Percentiles rank a stretch among this genome's conserved stretches.
Conservation (phyloP, 2,329 filamentous ascomycete genomes). For the Cucurbitaria berberidis region DNA sequence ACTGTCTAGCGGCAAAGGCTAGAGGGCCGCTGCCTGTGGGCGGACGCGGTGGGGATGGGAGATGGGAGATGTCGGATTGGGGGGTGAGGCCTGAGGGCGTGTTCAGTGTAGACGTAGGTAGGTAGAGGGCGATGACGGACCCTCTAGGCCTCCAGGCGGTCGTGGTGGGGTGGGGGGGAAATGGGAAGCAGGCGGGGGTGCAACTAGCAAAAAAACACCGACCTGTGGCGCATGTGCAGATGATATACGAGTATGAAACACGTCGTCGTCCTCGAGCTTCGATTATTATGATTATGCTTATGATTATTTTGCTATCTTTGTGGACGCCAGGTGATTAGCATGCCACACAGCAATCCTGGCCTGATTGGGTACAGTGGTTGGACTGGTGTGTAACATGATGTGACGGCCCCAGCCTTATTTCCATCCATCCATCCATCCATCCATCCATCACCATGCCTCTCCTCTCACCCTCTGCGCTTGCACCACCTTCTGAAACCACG, state of each 20-base stretch:
- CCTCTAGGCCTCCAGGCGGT: no score
- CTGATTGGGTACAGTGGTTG: slow-evolving; percentile 24
- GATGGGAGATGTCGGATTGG: background rate
- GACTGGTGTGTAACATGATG: slow-evolving; percentile 28
- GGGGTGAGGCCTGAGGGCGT: slow-evolving; percentile 9
- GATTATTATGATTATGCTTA: no score
- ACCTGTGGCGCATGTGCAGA: slow-evolving; percentile 7
- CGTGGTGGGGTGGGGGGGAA: slow-evolving; percentile 17
- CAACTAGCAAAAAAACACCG: slow-evolving; percentile 6
- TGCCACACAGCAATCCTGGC: slow-evolving; percentile 11
- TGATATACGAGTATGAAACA: no score
- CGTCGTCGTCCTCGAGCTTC: no score
- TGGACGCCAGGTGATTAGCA: slow-evolving; percentile 18
- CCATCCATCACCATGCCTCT: no score
- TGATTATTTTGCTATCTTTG: slow-evolving; percentile 16
- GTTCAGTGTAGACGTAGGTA: background rate
- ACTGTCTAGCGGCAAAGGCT: slow-evolving; percentile 20
- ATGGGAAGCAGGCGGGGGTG: slow-evolving; percentile 13
- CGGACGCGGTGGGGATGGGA: background rate
- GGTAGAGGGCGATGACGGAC: slow-evolving; percentile 17
- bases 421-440: no score
- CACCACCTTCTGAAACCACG: slow-evolving; percentile 27
- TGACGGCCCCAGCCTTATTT: slow-evolving; percentile 17
- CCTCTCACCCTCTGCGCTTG: slow-evolving; percentile 13
- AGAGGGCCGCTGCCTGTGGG: slow-evolving; percentile 6